Conservation (phyloP, 176 grass and related monocot genomes). For the Areca catechu region DNA sequence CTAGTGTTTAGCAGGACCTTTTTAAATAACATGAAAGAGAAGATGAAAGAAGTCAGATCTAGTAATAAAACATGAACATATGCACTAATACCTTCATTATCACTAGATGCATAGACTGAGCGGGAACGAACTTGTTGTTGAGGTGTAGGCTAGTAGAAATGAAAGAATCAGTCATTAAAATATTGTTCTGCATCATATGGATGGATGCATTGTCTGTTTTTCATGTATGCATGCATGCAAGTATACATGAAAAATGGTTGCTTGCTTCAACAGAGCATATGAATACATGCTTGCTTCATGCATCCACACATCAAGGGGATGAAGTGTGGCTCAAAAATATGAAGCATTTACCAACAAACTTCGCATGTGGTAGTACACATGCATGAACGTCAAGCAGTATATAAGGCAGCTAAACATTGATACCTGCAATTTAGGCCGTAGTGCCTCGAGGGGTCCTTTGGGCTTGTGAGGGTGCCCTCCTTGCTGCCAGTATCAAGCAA, state of each 20-base stretch:
- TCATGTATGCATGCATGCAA: too few species aligned
- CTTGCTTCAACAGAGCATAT: too few species aligned
- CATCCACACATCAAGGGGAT: too few species aligned
- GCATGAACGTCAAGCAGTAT: too few species aligned
- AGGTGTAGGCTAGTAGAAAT: slow-evolving; percentile 52
- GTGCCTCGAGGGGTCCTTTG: slow-evolving; percentile 87
- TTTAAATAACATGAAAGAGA: background rate
- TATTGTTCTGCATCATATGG: too few species aligned
- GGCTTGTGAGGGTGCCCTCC: slow-evolving; percentile 65
- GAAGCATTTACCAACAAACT: too few species aligned
- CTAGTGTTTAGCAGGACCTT: background rate
- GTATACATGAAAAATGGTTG: too few species aligned
- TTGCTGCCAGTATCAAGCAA: slow-evolving; percentile 48
- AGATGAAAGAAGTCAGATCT: background rate
- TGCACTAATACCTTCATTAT: slow-evolving; percentile 50
- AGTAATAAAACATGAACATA: background rate
- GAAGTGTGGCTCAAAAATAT: too few species aligned
- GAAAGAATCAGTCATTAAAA: too few species aligned
- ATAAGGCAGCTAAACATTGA: background rate
- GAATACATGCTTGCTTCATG: too few species aligned
- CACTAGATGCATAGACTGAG: slow-evolving; percentile 57
- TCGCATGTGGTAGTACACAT: too few species aligned
- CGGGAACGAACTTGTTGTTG: slow-evolving; percentile 53
- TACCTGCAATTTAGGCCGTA: slow-evolving; percentile 89
- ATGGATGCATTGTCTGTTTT: too few species aligned